Percentiles rank a stretch among this genome's conserved stretches.
These are phyloP conservation scores for Rhynchospora tenuis DNA, from an alignment of 176 grass and related monocot species.

Conservation along the genomic window DNA sequence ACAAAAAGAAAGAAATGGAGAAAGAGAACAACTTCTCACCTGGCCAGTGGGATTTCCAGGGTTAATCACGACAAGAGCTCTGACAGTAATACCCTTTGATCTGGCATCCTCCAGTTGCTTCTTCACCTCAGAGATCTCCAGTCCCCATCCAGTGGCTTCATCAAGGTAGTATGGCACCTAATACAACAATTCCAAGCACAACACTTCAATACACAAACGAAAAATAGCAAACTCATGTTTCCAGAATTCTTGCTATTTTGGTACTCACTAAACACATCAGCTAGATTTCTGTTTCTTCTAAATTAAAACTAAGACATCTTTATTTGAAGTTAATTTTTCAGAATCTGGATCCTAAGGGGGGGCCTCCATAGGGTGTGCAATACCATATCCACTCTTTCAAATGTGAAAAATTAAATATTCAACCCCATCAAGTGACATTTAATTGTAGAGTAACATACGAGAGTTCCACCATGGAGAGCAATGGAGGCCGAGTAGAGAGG, in stretches of 20 bases:
- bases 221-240: neutral
- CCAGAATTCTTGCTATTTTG: neutral
- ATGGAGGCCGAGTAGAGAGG: constrained; percentile 97
- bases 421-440: neutral
- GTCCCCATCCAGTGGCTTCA: constrained; percentile 88
- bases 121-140: constrained; percentile 89
- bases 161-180: constrained; percentile 96
- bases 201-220: neutral
- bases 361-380: neutral
- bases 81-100: constrained; percentile 71
- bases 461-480: constrained; percentile 90
- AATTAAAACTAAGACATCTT: neutral
- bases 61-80: constrained; percentile 92
- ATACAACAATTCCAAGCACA: constrained; percentile 15
- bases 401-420: neutral
- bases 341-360: neutral
- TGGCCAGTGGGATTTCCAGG: constrained; percentile 98
- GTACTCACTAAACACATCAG: neutral
- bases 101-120: constrained; percentile 77
- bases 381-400: neutral
- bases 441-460: constrained; percentile 50
- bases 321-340: neutral
- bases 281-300: neutral
- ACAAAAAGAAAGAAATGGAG: neutral
- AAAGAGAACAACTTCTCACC: constrained; percentile 30